Base-by-base conservation (phyloP, 495 filamentous ascomycete species). In the Hamigera avellanea region DNA sequence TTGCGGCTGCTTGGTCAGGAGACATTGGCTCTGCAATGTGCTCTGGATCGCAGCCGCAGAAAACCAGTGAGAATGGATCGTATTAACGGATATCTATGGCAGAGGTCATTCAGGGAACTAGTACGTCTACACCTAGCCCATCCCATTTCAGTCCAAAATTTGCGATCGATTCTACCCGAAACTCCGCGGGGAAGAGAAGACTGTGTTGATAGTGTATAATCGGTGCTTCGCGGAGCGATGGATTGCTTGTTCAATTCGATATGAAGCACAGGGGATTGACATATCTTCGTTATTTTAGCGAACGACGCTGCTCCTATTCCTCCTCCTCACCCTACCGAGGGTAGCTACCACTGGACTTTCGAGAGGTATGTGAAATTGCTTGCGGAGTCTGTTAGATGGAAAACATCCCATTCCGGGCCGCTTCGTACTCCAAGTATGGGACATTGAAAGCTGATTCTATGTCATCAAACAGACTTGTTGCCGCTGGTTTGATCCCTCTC, bases 261-360 rank as follows among this genome's bases (percentile, higher is more conserved):
- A 15, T 3, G 17, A 33, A 19, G n/a, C 6, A 33, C 3, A 16
- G 9, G 14, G 14, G 10, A 55, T 54, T 56, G 40, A 59, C 44
- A 23, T 10, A 25, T 42, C 23, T 34, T n/a, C 23, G 8, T 32
- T 21, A 36, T 18, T 45, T 2, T 55, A 93, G 83, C 82, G 47
- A 98, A 98, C 64, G 91, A 96, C 56, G 70, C 91, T 36, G 81
- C 73, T 31, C 76, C 73, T 17, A 54, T 95, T n/a, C 86, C 85
- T 17, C 45, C 69, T 8, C 46, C 82, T 26, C 75, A 72, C 36
- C 77, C 87, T 12, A 66, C 73, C 14, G 80, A 96, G 60, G 93
- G 91, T 36, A 89, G 83, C 59, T 96, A 96, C 71, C 91, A 98
- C 71, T 98, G 91, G 91, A 78, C 81, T 43, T 93, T 95, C 54